Evolutionary conservation across 2,329 filamentous ascomycete species (phyloP).

Genomic region (Colletotrichum sp.): DNA sequence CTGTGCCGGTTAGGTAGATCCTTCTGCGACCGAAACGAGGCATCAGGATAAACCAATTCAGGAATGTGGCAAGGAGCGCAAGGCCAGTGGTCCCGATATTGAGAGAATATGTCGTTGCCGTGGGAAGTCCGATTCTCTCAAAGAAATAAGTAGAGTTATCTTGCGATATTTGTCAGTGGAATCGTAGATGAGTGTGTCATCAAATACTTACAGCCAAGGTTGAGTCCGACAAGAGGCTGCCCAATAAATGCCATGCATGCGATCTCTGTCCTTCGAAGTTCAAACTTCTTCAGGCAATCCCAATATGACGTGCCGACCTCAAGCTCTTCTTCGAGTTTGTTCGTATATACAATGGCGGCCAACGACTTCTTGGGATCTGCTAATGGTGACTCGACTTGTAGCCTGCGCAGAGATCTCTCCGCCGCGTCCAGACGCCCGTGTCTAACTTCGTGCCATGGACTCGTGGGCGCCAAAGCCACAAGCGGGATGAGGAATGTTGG

Average conservation of each 20-base stretch:
- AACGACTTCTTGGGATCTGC: conserved; percentile 43
- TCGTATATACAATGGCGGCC: conserved; percentile 33
- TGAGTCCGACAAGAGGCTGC: conserved; percentile 29
- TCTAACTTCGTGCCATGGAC: conserved; percentile 34
- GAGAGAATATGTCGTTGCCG: conserved; percentile 35
- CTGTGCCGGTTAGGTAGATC: conserved; percentile 48
- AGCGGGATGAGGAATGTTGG: conserved; percentile 44
- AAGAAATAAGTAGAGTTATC: conserved; percentile 45
- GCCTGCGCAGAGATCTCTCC: conserved; percentile 29
- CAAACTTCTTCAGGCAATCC: conserved; percentile 45
- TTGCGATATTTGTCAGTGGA: background rate
- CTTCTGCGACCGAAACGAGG: conserved; percentile 47
- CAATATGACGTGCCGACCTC: conserved; percentile 38
- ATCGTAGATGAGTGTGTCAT: background rate
- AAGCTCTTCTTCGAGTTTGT: conserved; percentile 38
- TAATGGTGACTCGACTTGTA: conserved; percentile 29
- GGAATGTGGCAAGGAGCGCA: conserved; percentile 47
- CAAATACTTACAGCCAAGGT: conserved; percentile 29
- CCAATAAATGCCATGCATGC: conserved; percentile 33
- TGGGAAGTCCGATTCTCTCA: conserved; percentile 37
- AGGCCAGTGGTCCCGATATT: conserved; percentile 43
- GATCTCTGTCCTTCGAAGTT: conserved; percentile 41
- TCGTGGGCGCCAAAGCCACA: conserved; percentile 50
- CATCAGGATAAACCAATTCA: conserved; percentile 46
- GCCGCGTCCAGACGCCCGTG: conserved; percentile 36